Evolutionary conservation across 1,139 yeast genomes (phyloP), one percentile per base, ranked within the genome.

Genomic region (Sugiyamaella japonica): DNA sequence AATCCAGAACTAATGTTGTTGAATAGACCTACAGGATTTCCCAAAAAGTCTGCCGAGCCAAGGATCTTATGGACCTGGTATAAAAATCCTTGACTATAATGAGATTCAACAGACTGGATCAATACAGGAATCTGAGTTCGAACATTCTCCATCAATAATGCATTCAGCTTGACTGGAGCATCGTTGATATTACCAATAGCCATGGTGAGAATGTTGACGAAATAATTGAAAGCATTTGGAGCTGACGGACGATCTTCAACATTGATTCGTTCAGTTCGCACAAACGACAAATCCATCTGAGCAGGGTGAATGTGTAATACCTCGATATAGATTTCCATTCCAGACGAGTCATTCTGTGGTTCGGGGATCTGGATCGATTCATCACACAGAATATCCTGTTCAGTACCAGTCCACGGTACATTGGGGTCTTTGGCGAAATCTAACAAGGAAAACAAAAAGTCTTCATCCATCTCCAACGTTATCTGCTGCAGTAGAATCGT

Each of bases 151-250:
- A 93, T 80, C 58, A 89, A 80, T 61, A 95, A 75, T 0, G 99
- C 93, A 67, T 93, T 89, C 66, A 95, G 74, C 64, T 86, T 82
- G 39, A 95, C 89, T 1, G 99, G 99, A 0, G 99, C 99, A 71
- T 93, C 98, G 66, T 93, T 91, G 57, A 95, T 89, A 70, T 93
- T 95, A 29, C 99, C 99, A 61, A 95, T 83, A 0, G 99, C 96
- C 98, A 91, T 91, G 0, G 98, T 90, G 58, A 95, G 75, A 47
- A 93, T 84, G 68, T 93, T 90, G 62, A 89, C 78, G 65, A 90
- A 84, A 70, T 86, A 86, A 60, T 79, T 70, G 54, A 86, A 65
- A 0, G 95, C 78, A 61, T 86, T 87, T 54, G 81, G 84, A 0
- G 89, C 75, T 0, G 81, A 75, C 0, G 81, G 72, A 50, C 77